A percentile compares a stretch with the other conserved stretches of the same genome.
phyloP scores from a whole-genome alignment of 352 stramenopile genomes.

The Globisporangium camurandrum region DNA sequence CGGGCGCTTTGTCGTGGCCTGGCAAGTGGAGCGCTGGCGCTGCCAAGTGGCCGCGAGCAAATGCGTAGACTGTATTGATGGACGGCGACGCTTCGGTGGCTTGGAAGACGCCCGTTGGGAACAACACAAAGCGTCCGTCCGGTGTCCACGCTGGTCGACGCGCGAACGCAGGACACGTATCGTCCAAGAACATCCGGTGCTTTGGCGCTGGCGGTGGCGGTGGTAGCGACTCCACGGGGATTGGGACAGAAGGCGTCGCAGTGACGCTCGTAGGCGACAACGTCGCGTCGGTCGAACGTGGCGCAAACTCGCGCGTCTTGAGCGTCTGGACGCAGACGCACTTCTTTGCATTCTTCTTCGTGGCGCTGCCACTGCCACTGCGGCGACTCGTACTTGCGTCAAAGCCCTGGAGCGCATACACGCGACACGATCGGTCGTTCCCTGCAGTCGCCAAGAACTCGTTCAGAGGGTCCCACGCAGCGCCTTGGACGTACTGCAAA shows the following conservation, averaged over 20 bases:
- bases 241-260: neutral
- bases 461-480: slow-evolving; percentile 93
- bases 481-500: slow-evolving; percentile 94
- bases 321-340: slow-evolving; percentile 69
- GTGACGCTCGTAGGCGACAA: too few relatives aligned
- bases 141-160: slow-evolving; percentile 88
- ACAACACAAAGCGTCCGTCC: slow-evolving; percentile 90
- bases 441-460: slow-evolving; percentile 92
- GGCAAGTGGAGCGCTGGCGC: slow-evolving; percentile 89
- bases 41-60: slow-evolving; percentile 88
- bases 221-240: slow-evolving; percentile 5
- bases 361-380: slow-evolving; percentile 28
- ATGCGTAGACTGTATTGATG: slow-evolving; percentile 91
- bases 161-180: slow-evolving; percentile 94
- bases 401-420: slow-evolving; percentile 85
- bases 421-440: slow-evolving; percentile 91
- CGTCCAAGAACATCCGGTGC: slow-evolving; percentile 90
- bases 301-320: slow-evolving; percentile 64
- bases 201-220: slow-evolving; percentile 19
- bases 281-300: too few relatives aligned
- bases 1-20: slow-evolving; percentile 89
- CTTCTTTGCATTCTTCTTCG: slow-evolving; percentile 69
- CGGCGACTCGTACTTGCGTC: slow-evolving; percentile 25
- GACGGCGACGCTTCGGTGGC: slow-evolving; percentile 26
- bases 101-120: slow-evolving; percentile 74